Evolutionary conservation across 1,284 basidiomycete species (phyloP).

Genomic region (Golubevia sp.): DNA sequence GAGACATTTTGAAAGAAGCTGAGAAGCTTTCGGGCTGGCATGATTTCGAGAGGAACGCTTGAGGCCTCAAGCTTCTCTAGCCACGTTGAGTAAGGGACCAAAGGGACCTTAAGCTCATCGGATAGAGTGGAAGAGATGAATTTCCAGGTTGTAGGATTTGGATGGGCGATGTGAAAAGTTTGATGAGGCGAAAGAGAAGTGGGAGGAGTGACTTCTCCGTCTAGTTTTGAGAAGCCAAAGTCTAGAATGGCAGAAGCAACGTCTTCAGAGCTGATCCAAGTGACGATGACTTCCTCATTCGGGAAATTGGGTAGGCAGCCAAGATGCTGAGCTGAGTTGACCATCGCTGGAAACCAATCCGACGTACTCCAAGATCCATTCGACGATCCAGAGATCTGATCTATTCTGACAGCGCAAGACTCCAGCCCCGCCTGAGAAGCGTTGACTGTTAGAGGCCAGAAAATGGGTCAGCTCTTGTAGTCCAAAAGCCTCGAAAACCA

Average conservation of each 20-base stretch:
- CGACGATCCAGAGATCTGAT: slow-evolving; percentile 65
- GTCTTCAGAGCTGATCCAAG: not conserved
- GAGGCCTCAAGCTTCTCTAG: slow-evolving; percentile 40
- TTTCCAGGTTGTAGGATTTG: too few species aligned
- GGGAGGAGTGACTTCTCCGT: slow-evolving; percentile 2
- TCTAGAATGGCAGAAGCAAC: not conserved
- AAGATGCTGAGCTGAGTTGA: slow-evolving; percentile 59
- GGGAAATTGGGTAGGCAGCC: slow-evolving; percentile 44
- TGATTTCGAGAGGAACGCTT: slow-evolving; percentile 4
- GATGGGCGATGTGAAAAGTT: slow-evolving; percentile 37
- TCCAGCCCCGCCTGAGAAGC: slow-evolving; percentile 28
- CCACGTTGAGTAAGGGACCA: slow-evolving; percentile 58
- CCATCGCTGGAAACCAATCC: slow-evolving; percentile 65
- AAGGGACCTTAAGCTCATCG: slow-evolving; percentile 27
- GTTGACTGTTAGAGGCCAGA: too few species aligned
- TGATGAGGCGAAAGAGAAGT: slow-evolving; percentile 22
- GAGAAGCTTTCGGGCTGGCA: slow-evolving; percentile 31
- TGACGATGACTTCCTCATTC: not conserved
- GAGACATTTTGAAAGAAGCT: slow-evolving; percentile 42
- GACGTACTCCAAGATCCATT: slow-evolving; percentile 63
- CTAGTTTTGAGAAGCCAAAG: not conserved
- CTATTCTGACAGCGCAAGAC: slow-evolving; percentile 63
- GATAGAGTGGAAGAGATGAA: slow-evolving; percentile 33
- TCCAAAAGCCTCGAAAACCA: not conserved
- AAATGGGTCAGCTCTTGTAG: too few species aligned